Evolutionary conservation across 306 rosid genomes (phyloP).

Genomic region (Glycine soja): DNA sequence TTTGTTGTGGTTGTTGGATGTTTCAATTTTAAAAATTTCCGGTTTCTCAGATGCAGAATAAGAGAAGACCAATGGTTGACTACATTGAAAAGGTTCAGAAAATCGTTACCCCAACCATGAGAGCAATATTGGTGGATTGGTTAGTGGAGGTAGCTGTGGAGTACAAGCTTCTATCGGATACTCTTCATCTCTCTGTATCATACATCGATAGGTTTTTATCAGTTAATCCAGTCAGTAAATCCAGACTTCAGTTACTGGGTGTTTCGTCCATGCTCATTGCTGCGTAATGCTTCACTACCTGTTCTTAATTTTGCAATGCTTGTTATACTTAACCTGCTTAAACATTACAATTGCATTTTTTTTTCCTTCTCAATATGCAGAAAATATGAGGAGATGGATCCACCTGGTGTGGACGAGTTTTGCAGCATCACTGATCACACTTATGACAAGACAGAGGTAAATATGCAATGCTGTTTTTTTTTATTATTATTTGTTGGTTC

Average conservation of each 20-base stretch:
- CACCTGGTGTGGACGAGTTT: constrained; percentile 74
- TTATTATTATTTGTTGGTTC: not conserved
- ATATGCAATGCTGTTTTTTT: not conserved
- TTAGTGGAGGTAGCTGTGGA: constrained; percentile 87
- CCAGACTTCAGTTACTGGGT: constrained; percentile 70
- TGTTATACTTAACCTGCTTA: not conserved
- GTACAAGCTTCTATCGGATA: constrained; percentile 70
- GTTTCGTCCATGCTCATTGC: constrained; percentile 85
- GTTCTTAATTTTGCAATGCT: not conserved
- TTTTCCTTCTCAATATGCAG: constrained; percentile 44
- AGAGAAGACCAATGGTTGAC: constrained; percentile 63
- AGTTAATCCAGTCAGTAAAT: constrained; percentile 39
- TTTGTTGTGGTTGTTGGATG: not conserved
- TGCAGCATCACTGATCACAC: constrained; percentile 72
- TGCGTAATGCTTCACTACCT: constrained; percentile 55
- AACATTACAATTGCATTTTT: not conserved
- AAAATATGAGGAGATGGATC: constrained; percentile 86
- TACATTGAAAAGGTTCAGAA: constrained; percentile 68
- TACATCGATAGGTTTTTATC: constrained; percentile 78
- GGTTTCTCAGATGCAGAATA: constrained; percentile 9
- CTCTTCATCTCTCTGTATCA: constrained; percentile 66
- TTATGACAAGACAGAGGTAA: constrained; percentile 64
- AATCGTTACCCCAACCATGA: constrained; percentile 65
- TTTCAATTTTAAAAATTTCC: not conserved
- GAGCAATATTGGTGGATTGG: constrained; percentile 89